Base-by-base conservation (phyloP, 1,284 basidiomycete species). In the Xerocomus amazonicus region DNA sequence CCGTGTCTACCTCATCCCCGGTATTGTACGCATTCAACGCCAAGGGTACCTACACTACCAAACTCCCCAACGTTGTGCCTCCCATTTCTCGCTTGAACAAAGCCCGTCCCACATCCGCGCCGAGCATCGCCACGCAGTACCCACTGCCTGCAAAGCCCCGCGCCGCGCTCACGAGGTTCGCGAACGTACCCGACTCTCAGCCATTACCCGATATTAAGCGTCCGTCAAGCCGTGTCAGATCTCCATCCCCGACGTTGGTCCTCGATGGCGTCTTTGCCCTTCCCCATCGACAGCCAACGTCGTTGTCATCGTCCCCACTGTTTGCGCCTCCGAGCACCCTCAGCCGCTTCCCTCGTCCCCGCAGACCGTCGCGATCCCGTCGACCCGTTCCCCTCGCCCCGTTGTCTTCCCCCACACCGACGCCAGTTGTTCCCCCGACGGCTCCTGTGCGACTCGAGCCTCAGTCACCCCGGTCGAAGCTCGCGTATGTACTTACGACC, bases 241-340 rank as follows among this genome's bases (percentile, higher is more conserved):
- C 59, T 14, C 46, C 50, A 33, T 44, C 59, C 19, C 59, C 59
- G 1, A 51, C 51, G 0, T 12, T 60, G 33, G 57, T 60, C 0
- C 43, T 62, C 33, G 59, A 60, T 2, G 59, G 61, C 3, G 47
- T 62, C n/a, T 60, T 60, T 6, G 59, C 59, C 12, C 51, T 62
- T 33, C 46, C 59, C 1, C 31, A 12, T 9, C 6, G 27, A 2
- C 9, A 29, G 2, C 0, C 40, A 1, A 3, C 27, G 4, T 17
- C 39, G 3, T 12, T 38, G 9, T 23, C 19, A 6, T 31, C 27
- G 28, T 41, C 40, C 16, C n/a, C 28, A 17, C 9, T 17, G 9
- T 14, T 12, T 6, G 17, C 26, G 8, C 32, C 45, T 6, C 19
- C 13, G 9, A 33, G 19, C 27, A 31, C 27, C 19, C 38, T 28